Conservation (phyloP, 2,329 filamentous ascomycete species). For the Ascochyta pisi region DNA sequence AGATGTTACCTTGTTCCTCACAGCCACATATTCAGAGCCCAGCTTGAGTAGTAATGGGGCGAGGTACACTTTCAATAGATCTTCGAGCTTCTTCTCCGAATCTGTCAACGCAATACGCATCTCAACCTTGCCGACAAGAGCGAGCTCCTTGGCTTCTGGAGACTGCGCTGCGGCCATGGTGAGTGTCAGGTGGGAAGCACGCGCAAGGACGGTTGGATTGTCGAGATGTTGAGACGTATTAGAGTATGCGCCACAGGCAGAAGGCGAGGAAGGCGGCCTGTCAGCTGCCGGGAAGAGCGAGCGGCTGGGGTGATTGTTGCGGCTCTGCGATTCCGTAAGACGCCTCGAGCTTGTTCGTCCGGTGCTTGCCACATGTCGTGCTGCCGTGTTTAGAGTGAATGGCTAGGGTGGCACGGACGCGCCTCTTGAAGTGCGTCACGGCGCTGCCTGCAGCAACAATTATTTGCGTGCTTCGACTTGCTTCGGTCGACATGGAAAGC, state of each 20-base stretch:
- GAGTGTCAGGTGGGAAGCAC: conserved; percentile 10
- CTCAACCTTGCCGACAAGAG: conserved; percentile 84
- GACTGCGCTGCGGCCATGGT: conserved; percentile 42
- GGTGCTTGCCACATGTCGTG: conserved; percentile 32
- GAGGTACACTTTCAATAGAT: conserved; percentile 79
- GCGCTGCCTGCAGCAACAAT: conserved; percentile 33
- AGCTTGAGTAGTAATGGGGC: conserved; percentile 85
- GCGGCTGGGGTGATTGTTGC: conserved; percentile 12
- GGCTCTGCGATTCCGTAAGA: conserved; percentile 17
- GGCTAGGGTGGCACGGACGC: conserved; percentile 29
- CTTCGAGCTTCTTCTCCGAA: conserved; percentile 81
- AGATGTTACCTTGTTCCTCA: conserved; percentile 73
- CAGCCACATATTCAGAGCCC: conserved; percentile 77
- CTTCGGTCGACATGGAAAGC: conserved; percentile 28
- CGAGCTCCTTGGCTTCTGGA: conserved; percentile 74
- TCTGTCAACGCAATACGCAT: conserved; percentile 83
- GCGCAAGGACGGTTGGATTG: background rate
- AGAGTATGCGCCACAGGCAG: conserved; percentile 34
- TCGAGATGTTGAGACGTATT: conserved; percentile 9
- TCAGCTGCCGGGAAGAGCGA: conserved; percentile 16
- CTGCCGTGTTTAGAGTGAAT: conserved; percentile 23
- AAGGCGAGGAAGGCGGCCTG: conserved; percentile 27
- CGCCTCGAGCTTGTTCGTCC: conserved; percentile 25
- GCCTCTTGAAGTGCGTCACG: conserved; percentile 13
- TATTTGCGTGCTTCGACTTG: conserved; percentile 32